Base-by-base conservation (phyloP, 805 yeast genomes). In the Cyberlindnera saturnus region DNA sequence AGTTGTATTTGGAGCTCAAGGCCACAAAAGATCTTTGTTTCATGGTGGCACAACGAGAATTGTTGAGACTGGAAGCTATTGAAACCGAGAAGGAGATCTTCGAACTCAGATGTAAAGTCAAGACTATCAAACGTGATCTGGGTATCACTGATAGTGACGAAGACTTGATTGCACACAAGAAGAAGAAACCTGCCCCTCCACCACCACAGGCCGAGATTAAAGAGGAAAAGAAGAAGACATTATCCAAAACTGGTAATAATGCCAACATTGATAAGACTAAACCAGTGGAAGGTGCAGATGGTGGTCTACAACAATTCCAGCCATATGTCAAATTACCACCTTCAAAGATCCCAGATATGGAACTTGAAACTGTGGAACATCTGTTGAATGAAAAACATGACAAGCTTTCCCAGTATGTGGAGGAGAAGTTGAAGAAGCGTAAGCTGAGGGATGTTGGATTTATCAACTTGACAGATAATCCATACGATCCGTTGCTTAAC, bases 321-420 rank as follows among this genome's bases (percentile, higher is more conserved):
- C 89, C 95, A 19, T 86, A 89, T 66, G 95, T 88, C 52, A 82
- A 85, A 55, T 63, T 88, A 33, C 96, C 96, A 3, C 83, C 93
- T 32, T 85, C 96, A 2, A 86, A 88, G 63, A 86, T 91, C 49
- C 97, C 98, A 14, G 97, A 91, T 63, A 74, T 90, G 74, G 95
- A 88, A 38, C 70, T 91, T 47, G 82, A 85, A 19, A 86, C 96
- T 6, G 90, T 89, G 10, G 86, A 85, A 42, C 74, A 79, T 37
- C 80, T 88, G 18, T 65, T 86, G 39, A 71, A 77, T 38, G 90
- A 82, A 49, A 87, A 88, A 63, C 83, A 87, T 47, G 81, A 74
- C 43, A 82, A 86, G 6, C 82, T 90, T 48, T 81, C 81, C 48
- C 76, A 81, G 43, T 95, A 87, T n/a, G 96, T 93, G 39, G 77